phyloP scores from a whole-genome alignment of 2,329 filamentous ascomycete genomes.

The Gnomoniopsis smithogilvyi region DNA sequence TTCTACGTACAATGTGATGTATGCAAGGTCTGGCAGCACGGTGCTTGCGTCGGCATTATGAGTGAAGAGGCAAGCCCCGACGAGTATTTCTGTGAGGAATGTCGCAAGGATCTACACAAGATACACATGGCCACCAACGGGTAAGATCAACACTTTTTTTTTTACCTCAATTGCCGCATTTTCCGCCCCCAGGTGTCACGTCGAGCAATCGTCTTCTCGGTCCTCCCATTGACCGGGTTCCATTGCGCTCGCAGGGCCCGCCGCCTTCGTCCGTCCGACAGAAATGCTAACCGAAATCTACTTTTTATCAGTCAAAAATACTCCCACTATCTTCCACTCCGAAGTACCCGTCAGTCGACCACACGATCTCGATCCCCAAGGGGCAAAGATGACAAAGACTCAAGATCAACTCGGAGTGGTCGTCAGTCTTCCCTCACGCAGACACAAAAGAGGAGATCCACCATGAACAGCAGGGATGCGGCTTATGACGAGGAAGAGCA shows the following conservation, averaged over 20 bases:
- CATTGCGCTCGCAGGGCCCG: too few species aligned
- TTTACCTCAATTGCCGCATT: too few species aligned
- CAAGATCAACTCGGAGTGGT: slow-evolving; percentile 42
- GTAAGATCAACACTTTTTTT: slow-evolving; percentile 52
- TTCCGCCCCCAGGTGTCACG: background rate
- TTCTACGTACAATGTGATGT: slow-evolving; percentile 98
- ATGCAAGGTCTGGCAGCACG: slow-evolving; percentile 98
- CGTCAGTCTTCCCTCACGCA: slow-evolving; percentile 49
- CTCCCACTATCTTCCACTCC: slow-evolving; percentile 62
- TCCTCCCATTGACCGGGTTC: background rate
- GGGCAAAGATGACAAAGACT: slow-evolving; percentile 40
- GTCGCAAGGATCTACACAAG: slow-evolving; percentile 86
- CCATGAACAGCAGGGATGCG: slow-evolving; percentile 94
- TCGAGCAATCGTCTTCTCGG: background rate
- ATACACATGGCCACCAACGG: slow-evolving; percentile 78
- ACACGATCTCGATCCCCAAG: slow-evolving; percentile 59
- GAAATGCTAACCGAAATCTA: slow-evolving; percentile 35
- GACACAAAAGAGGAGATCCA: slow-evolving; percentile 80
- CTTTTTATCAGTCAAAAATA: slow-evolving; percentile 62
- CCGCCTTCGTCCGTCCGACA: slow-evolving; percentile 1
- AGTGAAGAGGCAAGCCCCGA: slow-evolving; percentile 90
- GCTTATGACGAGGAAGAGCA: slow-evolving; percentile 95
- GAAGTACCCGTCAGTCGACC: slow-evolving; percentile 47
- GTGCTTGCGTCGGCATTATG: slow-evolving; percentile 95
- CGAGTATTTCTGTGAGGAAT: slow-evolving; percentile 97